These are phyloP conservation scores for Sporothrix phasma DNA, from an alignment of 2,329 filamentous ascomycete genomes.

Conservation along the genomic window DNA sequence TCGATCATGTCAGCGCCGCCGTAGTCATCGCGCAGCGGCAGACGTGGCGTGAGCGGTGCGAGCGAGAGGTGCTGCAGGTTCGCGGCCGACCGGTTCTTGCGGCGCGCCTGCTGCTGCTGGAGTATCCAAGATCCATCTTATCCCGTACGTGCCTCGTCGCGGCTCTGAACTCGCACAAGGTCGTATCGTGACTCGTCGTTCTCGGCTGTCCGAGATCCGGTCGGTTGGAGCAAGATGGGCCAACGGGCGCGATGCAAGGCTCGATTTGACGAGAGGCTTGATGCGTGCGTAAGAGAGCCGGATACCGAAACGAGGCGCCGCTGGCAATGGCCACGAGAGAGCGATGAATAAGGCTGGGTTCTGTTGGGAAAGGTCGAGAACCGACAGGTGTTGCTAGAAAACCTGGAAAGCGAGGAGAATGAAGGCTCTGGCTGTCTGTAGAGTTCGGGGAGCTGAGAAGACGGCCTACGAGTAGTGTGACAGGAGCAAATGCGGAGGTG, in stretches of 20 bases:
- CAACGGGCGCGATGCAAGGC: not conserved
- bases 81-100: constrained; percentile 48
- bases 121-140: constrained; percentile 51
- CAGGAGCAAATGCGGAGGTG: not conserved
- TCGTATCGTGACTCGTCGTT: not conserved
- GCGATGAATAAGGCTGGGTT: not conserved
- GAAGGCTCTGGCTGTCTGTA: not conserved
- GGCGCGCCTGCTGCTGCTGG: constrained; percentile 49
- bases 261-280: not conserved
- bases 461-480: not conserved
- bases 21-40: constrained; percentile 46
- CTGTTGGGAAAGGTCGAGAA: constrained; percentile 5
- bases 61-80: constrained; percentile 52
- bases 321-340: not conserved
- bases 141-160: constrained; percentile 12
- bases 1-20: constrained; percentile 20
- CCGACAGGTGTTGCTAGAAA: not conserved
- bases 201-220: not conserved
- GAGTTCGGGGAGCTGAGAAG: constrained; percentile 3
- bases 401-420: not conserved
- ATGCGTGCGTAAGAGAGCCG: not conserved
- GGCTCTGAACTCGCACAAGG: not conserved
- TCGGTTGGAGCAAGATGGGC: not conserved
- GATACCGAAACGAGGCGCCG: not conserved
- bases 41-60: constrained; percentile 52